Percentiles rank a stretch among this genome's conserved stretches.
Conservation (phyloP, 2,329 filamentous ascomycete genomes). For the Colletotrichum tabaci region DNA sequence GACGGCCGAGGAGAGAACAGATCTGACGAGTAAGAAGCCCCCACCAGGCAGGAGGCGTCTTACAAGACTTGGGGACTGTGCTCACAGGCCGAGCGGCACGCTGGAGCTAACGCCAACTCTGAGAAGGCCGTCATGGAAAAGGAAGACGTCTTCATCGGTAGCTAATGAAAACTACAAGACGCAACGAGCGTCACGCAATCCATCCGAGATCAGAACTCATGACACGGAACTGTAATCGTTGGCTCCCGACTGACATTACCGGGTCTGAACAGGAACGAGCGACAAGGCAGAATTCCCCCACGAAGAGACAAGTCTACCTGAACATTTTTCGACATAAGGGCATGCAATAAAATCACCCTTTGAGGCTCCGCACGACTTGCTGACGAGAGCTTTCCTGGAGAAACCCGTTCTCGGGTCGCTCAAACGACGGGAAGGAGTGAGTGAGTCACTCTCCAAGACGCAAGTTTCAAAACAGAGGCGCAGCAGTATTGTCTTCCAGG, state of each 20-base stretch:
- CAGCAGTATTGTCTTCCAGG: neutral
- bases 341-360: neutral
- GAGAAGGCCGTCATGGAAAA: neutral
- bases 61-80: neutral
- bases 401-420: neutral
- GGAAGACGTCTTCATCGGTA: neutral
- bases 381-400: too few relatives aligned
- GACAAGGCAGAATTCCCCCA: neutral
- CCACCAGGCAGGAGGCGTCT: neutral
- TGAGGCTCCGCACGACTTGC: neutral
- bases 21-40: neutral
- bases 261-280: neutral
- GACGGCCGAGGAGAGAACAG: neutral
- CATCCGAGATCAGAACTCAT: neutral
- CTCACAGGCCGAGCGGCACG: neutral
- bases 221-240: neutral
- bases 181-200: neutral
- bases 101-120: neutral
- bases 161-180: neutral
- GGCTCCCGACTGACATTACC: neutral
- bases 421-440: neutral
- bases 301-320: neutral
- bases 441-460: neutral
- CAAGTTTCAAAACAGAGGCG: conserved; percentile 19
- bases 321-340: neutral